These are phyloP conservation scores for Anthracocystis setariae DNA, from an alignment of 1,284 basidiomycete genomes.

Conservation along the genomic window DNA sequence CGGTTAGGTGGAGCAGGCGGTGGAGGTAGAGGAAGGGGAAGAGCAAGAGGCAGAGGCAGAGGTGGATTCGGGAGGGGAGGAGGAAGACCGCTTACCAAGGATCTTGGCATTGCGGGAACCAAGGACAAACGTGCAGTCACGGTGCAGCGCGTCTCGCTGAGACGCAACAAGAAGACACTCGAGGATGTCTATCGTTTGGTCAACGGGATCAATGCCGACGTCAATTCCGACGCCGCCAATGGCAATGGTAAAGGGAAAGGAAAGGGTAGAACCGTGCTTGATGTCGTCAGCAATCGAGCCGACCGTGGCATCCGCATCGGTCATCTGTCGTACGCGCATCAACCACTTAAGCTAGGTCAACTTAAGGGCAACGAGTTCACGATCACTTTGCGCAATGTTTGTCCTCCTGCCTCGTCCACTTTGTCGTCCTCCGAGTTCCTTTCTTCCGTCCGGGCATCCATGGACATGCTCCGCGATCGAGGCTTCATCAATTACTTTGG, in stretches of 20 bases:
- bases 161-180: conserved; percentile 80
- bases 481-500: conserved; percentile 99
- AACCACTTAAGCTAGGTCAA: conserved; percentile 88
- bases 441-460: conserved; percentile 76
- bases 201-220: conserved; percentile 68
- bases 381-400: conserved; percentile 84
- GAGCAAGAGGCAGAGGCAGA: conserved; percentile 34
- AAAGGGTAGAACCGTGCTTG: conserved; percentile 30
- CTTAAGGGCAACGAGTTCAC: conserved; percentile 94
- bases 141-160: conserved; percentile 87
- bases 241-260: conserved; percentile 21
- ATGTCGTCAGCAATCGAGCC: conserved; percentile 36
- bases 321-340: conserved; percentile 84
- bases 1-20: conserved; percentile 40
- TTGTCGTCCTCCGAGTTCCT: conserved; percentile 6
- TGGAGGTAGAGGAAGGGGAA: conserved; percentile 25
- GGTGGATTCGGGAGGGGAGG: conserved; percentile 29
- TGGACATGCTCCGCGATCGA: conserved; percentile 81
- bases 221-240: not conserved
- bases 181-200: conserved; percentile 81
- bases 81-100: conserved; percentile 65
- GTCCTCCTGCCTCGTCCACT: conserved; percentile 18
- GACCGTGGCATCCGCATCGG: conserved; percentile 83
- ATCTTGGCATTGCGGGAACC: conserved; percentile 90
- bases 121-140: conserved; percentile 99